Base-by-base conservation (phyloP, 2,329 filamentous ascomycete species). In the Cladophialophora exuberans region DNA sequence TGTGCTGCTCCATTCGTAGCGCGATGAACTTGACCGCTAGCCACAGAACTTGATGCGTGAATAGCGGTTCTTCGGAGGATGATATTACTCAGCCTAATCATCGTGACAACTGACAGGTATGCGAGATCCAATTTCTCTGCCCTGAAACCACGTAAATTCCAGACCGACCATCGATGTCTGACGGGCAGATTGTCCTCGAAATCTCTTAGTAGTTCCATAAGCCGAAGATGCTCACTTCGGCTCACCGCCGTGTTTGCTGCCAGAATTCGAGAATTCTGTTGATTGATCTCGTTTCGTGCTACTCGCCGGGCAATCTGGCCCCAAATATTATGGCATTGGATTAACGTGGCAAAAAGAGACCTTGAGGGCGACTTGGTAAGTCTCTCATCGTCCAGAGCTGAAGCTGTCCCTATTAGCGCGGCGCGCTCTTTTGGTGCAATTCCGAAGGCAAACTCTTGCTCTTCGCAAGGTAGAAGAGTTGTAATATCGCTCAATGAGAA, bases 401-500 rank as follows among this genome's bases (percentile, higher is more conserved):
- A 66, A 6, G 65, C 61, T 2, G 70, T 73, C 1, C 69, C 71
- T 0, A 59, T 51, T 0, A 73, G 65, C 3, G 68, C 72, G 3
- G 70, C 69, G 1, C 72, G 61, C 11, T 66, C 60, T 1, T 49
- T 25, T 2, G 70, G 68, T 3, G 63, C 45, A 3, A 59, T 44
- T 4, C 70, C 71, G 56, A 73, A 73, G 7, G 69, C 66, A 53
- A 74, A 74, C 39, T 73, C 72, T 9, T 60, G 61, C 60, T 74
- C 72, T 18, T 71, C 64, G 52, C 71, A 72, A 1, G 72, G 72
- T 3, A 73, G 59, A 4, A 70, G 60, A 3, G 67, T 67, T 1
- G 71, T 72, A 45, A 73, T 72, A 44, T 73, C 71, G 15, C 64
- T 60, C 2, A 67, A 57, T 3, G 70, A 65, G 52, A 74, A 73